Conservation (phyloP, 2,329 filamentous ascomycete genomes). For the Fusarium scirpi region DNA sequence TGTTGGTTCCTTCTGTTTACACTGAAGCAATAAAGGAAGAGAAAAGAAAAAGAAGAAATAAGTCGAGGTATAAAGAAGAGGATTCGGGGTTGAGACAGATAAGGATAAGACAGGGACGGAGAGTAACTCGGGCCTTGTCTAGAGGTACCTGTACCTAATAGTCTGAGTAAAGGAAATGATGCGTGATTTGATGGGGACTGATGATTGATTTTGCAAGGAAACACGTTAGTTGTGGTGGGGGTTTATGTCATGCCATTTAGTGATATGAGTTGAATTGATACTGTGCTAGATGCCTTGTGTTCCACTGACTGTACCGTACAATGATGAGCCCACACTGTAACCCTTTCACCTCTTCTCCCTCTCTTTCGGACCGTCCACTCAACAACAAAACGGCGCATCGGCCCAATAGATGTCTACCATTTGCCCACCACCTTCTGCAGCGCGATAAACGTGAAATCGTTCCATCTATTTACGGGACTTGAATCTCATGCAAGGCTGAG, state of each 20-base stretch:
- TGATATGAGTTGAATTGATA: conserved; percentile 24
- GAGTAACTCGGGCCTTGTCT: conserved; percentile 31
- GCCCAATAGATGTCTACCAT: conserved; percentile 43
- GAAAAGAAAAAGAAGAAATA: conserved; percentile 23
- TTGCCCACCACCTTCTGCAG: conserved; percentile 30
- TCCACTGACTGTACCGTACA: conserved; percentile 6
- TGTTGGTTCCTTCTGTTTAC: conserved; percentile 17
- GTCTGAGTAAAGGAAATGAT: conserved; percentile 43
- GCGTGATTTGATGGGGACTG: conserved; percentile 50
- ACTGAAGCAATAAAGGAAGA: conserved; percentile 35
- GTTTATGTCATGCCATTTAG: conserved; percentile 44
- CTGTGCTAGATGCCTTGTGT: neutral
- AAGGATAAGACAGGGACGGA: conserved; percentile 36
- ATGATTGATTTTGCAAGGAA: conserved; percentile 42
- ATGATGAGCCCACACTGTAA: conserved; percentile 14
- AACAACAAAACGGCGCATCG: conserved; percentile 41
- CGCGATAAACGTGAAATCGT: conserved; percentile 5
- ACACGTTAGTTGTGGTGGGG: conserved; percentile 47
- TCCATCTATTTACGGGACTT: conserved; percentile 25
- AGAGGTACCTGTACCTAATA: neutral
- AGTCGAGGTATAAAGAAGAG: conserved; percentile 32
- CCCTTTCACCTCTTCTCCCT: neutral
- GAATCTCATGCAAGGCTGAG: conserved; percentile 42
- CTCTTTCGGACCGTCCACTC: conserved; percentile 40
- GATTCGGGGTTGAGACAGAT: conserved; percentile 14